Base-by-base conservation (phyloP, 495 filamentous ascomycete species). In the Cudoniella acicularis region DNA sequence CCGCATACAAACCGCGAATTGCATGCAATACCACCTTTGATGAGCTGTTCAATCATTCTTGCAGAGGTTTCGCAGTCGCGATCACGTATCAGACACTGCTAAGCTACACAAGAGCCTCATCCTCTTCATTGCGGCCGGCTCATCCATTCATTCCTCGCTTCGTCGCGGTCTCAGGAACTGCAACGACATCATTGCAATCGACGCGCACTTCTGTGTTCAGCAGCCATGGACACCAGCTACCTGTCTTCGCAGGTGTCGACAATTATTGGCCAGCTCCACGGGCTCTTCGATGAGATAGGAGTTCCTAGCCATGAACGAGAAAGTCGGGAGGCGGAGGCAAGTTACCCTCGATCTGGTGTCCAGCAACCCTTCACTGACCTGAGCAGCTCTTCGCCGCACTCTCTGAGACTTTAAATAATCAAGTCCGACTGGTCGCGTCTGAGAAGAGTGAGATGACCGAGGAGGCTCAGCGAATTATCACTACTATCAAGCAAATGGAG, bases 231-330 rank as follows among this genome's bases (percentile, higher is more conserved):
- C 74, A 90, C 91, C 49, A 87, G 87, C 69, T 93, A 95, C 69
- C 77, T 97, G 70, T 87, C 90, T 66, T 90, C 92, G 68, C 92
- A 97, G 81, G 90, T 97, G 72, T 90, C 90, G 64, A 92, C 84
- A 63, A 97, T 96, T 67, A 88, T 96, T 64, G 80, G 81, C 68
- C 89, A 96, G 73, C 79, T 99, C 47, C 92, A 97, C 75, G 88
- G 87, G 45, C 80, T 97, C 49, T 99, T 95, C 67, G 94, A 98
- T 72, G 93, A 98, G 62, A 97, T 99, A 64, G 94, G 94, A 36
- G 86, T 99, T 45, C 80, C 91, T 17, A 83, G 73, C 67, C 90
- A 95, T 84, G 94, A 96, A 74, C 86, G 95, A 60, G 91, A 97
- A 59, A 78, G 81, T 3, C 80, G 95, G 57, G 92, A 98, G 70